phyloP scores from a whole-genome alignment of 2,329 filamentous ascomycete genomes.

The Sporothrix euskadiensis region DNA sequence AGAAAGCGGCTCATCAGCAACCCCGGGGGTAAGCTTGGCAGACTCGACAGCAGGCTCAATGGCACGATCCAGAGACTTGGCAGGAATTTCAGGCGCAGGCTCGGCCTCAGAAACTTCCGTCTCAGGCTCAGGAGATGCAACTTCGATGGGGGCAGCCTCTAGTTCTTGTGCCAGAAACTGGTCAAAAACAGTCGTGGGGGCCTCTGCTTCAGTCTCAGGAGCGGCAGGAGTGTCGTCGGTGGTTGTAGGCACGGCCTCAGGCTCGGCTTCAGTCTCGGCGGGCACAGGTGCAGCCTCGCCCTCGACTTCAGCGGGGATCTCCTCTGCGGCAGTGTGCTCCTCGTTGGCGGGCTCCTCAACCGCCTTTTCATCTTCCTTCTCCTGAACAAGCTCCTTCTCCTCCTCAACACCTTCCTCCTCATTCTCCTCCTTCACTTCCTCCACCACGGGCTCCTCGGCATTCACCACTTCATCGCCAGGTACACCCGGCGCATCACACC shows the following conservation, averaged over 20 bases:
- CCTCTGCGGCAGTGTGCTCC: neutral
- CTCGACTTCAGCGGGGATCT: neutral
- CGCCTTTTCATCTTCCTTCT: neutral
- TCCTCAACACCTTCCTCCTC: neutral
- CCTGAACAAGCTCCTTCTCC: neutral
- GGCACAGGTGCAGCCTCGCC: neutral
- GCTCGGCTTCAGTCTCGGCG: neutral
- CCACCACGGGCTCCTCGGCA: neutral
- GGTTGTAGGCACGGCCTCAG: neutral
- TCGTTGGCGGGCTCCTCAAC: neutral
- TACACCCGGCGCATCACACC: conserved; percentile 10
- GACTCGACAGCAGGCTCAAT: conserved; percentile 23
- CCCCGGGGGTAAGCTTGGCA: conserved; percentile 29
- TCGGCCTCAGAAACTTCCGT: neutral
- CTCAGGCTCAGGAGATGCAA: neutral
- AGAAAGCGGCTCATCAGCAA: neutral
- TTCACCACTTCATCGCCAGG: neutral
- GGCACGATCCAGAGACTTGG: neutral
- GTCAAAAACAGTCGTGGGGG: neutral
- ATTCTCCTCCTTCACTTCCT: neutral
- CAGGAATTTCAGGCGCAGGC: conserved; percentile 2
- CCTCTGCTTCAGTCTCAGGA: neutral
- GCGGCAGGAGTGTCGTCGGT: neutral
- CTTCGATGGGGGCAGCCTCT: neutral
- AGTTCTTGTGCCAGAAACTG: neutral